These are phyloP conservation scores for Thalassiosira exigua DNA, from an alignment of 352 stramenopile genomes.

Conservation along the genomic window DNA sequence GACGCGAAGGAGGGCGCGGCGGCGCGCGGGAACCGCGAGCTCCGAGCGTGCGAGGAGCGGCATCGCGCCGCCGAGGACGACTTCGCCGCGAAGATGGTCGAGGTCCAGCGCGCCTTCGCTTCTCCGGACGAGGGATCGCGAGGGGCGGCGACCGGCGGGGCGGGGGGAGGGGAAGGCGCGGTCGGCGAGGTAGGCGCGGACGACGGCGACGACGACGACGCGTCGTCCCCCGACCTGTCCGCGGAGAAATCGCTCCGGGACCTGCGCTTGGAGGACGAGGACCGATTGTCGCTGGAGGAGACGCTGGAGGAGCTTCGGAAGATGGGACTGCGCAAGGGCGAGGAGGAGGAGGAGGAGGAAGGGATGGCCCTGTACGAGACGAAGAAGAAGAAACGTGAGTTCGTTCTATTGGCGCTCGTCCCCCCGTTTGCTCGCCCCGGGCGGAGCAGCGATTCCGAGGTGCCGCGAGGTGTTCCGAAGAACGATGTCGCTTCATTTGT, in stretches of 20 bases:
- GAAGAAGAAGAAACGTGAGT: constrained; percentile 40
- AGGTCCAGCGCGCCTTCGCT: constrained; percentile 54
- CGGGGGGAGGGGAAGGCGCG: too few relatives aligned
- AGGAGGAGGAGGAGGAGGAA: constrained; percentile 1
- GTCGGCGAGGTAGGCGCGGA: too few relatives aligned
- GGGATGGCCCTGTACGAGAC: constrained; percentile 14
- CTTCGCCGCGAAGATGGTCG: constrained; percentile 47
- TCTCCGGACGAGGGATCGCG: constrained; percentile 12
- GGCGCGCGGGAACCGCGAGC: constrained; percentile 29
- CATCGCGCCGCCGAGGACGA: constrained; percentile 32
- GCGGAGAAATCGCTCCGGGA: constrained; percentile 32
- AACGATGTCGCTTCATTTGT: neutral
- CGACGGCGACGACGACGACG: constrained; percentile 7
- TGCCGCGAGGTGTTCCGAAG: neutral
- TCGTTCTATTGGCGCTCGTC: too few relatives aligned
- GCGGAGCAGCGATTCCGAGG: too few relatives aligned
- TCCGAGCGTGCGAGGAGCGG: constrained; percentile 27
- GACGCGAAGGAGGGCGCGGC: constrained; percentile 3
- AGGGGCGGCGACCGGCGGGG: neutral
- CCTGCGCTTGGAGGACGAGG: constrained; percentile 31
- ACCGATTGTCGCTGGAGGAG: too few relatives aligned
- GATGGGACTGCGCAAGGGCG: constrained; percentile 27
- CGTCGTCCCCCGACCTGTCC: constrained; percentile 28
- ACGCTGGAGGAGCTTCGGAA: constrained; percentile 30
- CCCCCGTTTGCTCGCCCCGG: too few relatives aligned